A percentile compares a stretch with the other conserved stretches of the same genome.
These are phyloP conservation scores for Didymella pomorum DNA, from an alignment of 2,329 filamentous ascomycete species.

Conservation along the genomic window DNA sequence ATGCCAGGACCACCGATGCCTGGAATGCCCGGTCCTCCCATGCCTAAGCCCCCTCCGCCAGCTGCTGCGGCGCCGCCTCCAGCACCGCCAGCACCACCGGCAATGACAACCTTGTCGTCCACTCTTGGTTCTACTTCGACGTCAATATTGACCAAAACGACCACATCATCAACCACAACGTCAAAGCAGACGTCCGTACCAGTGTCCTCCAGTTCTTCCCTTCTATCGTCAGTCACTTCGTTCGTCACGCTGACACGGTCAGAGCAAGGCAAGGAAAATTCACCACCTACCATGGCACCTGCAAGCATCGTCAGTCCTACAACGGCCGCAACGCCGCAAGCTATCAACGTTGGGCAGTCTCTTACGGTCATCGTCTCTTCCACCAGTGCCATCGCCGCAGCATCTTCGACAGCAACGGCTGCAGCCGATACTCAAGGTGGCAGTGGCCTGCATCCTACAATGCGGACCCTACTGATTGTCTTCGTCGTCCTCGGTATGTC, in stretches of 20 bases:
- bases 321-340: background rate
- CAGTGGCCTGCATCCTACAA: slow-evolving; percentile 4
- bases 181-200: background rate
- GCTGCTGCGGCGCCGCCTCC: background rate
- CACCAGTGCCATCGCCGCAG: background rate
- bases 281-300: background rate
- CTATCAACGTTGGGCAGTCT: slow-evolving; percentile 4
- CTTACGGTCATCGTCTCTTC: background rate
- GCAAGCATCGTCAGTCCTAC: background rate
- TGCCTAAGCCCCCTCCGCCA: background rate
- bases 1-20: background rate
- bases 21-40: background rate
- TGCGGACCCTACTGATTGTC: slow-evolving; percentile 7
- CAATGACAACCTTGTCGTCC: background rate
- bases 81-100: background rate
- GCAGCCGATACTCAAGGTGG: background rate
- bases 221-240: background rate
- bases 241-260: slow-evolving; percentile 14
- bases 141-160: background rate
- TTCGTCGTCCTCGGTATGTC: slow-evolving; percentile 15
- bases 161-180: background rate
- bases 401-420: background rate
- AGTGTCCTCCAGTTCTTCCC: background rate
- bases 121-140: background rate
- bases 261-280: slow-evolving; percentile 2